A percentile compares a stretch with the other conserved stretches of the same genome.
Conservation (phyloP, 2,329 filamentous ascomycete genomes). For the Aspergillus vadensis region DNA sequence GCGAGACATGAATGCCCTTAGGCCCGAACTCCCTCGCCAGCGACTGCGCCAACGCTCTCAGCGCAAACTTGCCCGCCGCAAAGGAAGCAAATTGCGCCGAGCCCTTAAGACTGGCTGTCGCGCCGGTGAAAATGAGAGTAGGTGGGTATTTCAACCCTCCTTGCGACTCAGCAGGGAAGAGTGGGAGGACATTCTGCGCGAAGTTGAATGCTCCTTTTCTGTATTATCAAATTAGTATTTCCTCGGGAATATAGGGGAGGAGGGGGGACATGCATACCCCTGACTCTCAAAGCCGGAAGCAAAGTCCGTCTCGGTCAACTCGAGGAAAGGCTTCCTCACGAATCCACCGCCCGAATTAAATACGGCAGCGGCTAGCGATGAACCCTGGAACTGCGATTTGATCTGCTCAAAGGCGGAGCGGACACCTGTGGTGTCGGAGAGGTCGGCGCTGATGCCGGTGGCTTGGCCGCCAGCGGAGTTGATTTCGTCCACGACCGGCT, state of each 20-base stretch:
- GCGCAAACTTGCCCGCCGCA: constrained; percentile 77
- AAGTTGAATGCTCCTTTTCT: constrained; percentile 72
- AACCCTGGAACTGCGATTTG: constrained; percentile 53
- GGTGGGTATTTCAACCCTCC: constrained; percentile 64
- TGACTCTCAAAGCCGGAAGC: constrained; percentile 52
- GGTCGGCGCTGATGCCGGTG: constrained; percentile 62
- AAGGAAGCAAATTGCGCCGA: constrained; percentile 71
- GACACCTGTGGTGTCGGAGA: constrained; percentile 56
- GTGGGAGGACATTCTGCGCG: constrained; percentile 69
- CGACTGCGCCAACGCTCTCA: constrained; percentile 71
- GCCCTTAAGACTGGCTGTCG: constrained; percentile 76
- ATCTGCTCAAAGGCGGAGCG: constrained; percentile 57
- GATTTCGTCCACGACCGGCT: constrained; percentile 60
- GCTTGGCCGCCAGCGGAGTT: constrained; percentile 60
- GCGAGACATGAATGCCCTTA: constrained; percentile 78
- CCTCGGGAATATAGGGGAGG: no score
- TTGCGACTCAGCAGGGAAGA: constrained; percentile 57
- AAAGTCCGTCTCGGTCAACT: constrained; percentile 62
- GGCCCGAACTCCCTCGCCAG: constrained; percentile 83
- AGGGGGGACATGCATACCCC: constrained; percentile 37
- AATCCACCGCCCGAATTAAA: constrained; percentile 64
- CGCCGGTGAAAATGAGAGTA: constrained; percentile 81
- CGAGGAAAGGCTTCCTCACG: constrained; percentile 62
- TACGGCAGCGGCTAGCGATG: constrained; percentile 54
- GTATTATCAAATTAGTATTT: not conserved